Conservation (phyloP, 2,329 filamentous ascomycete genomes). For the Talaromyces sp. region DNA sequence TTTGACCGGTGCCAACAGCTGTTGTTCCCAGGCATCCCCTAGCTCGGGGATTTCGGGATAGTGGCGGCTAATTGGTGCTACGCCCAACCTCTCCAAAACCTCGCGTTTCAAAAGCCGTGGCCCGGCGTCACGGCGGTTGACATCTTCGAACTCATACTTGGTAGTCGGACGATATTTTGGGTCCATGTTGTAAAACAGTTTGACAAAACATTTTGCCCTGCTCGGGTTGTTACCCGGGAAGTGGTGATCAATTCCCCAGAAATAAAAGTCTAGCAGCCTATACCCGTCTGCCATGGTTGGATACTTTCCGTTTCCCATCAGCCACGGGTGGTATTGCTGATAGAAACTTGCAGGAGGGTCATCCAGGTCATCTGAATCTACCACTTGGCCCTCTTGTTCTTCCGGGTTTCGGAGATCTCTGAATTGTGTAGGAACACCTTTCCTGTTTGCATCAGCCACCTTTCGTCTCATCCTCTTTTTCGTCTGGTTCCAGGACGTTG, state of each 20-base stretch:
- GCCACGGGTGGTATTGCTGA: background rate
- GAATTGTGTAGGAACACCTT: background rate
- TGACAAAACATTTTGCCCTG: background rate
- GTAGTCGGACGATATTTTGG: background rate
- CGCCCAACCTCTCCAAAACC: constrained; percentile 4
- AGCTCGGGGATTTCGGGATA: constrained; percentile 15
- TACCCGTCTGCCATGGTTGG: background rate
- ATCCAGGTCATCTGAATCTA: background rate
- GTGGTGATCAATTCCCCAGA: constrained; percentile 11
- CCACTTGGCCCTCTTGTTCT: background rate
- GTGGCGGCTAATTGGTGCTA: constrained; percentile 21
- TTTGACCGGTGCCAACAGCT: background rate
- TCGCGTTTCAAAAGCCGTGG: constrained; percentile 25
- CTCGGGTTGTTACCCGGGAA: background rate
- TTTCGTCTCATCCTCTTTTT: background rate
- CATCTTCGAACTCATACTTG: constrained; percentile 1
- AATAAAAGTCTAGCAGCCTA: constrained; percentile 2
- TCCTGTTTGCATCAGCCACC: background rate
- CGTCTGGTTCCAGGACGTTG: background rate
- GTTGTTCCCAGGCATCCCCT: background rate
- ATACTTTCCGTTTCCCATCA: background rate
- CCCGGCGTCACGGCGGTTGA: constrained; percentile 17
- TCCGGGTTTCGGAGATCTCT: background rate
- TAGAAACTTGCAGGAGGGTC: constrained; percentile 1
- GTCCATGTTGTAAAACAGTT: constrained; percentile 10